Base-by-base conservation (phyloP, 208 protist genomes). In the Lotmaria passim region DNA sequence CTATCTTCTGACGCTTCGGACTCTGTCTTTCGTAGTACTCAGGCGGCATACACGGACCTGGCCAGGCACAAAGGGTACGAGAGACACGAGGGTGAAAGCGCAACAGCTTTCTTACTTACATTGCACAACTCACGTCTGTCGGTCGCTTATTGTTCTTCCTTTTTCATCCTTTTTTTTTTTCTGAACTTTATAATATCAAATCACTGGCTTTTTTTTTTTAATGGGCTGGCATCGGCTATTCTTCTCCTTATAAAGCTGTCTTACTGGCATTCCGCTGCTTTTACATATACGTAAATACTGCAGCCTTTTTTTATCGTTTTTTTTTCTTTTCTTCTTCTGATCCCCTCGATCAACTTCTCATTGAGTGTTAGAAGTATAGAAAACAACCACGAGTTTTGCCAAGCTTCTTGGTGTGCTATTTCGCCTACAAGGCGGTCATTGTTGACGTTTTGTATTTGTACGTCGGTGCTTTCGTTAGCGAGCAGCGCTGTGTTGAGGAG, bases 91-190 rank as follows among this genome's bases (percentile, higher is more conserved):
- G 30, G 41, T 56, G 30, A 8, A n/a, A n/a, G n/a, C n/a, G n/a
- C n/a, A n/a, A n/a, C n/a, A n/a, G n/a, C n/a, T n/a, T n/a, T n/a
- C n/a, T n/a, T n/a, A n/a, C n/a, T n/a, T n/a, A n/a, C n/a, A n/a
- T n/a, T n/a, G n/a, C n/a, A n/a, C n/a, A n/a, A n/a, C n/a, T n/a
- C n/a, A n/a, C n/a, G n/a, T n/a, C n/a, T n/a, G n/a, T n/a, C n/a
- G n/a, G 8, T 15, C 26, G 48, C 43, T 4, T 33, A 17, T 39
- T 56, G 28, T 50, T 64, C 50, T 56, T 34, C 26, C 21, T 77
- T 66, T 59, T 74, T 73, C 30, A 75, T 30, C 69, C 47, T 73
- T 47, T 71, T 57, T 74, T 41, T 79, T 55, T 24, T 7, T 50
- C 3, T 28, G n/a, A n/a, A n/a, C n/a, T n/a, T n/a, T n/a, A n/a